Evolutionary conservation across 2,329 filamentous ascomycete genomes (phyloP), one percentile per base, ranked within the genome.

Genomic region (Dactylellina haptotyla): DNA sequence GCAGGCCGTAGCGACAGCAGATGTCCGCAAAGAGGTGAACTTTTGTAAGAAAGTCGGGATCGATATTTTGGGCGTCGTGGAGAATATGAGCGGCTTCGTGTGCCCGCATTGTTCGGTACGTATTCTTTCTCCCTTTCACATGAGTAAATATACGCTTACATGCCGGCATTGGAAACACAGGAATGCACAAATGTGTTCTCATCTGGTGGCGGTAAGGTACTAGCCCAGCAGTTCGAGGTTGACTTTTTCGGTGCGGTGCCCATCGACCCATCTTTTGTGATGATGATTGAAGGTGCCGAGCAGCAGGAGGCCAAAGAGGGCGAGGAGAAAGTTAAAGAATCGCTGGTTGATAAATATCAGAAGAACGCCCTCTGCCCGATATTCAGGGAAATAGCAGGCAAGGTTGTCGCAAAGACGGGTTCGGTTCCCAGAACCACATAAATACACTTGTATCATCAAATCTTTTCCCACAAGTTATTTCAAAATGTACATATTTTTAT

Each of bases 41-140:
- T 97, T 97, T 80, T 97, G 93, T 82, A 84, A 84, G 57, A 97
- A 97, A 83, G 94, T 91, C 1, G 86, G 87, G 28, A 89, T 97
- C 53, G 84, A 85, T 1, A 88, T 96, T 34, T 84, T 98, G 9
- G 95, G 95, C 0, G 93, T 99, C 0, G 87, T 99, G 48, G 95
- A 99, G 83, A 99, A 99, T 80, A 98, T 99, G 95, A 90, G 89
- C 76, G 92, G 92, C 1, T 96, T 91, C 78, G 90, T 95, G n/a
- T 95, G 91, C 79, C 88, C 88, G 4, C 87, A 89, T 79, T 90
- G 88, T 81, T 87, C 86, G 54, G 71, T 75, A 59, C 34, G 69
- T 71, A 43, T 71, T 14, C 5, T 14, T 48, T 10, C 30, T 23
- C 18, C 14, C 25, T 25, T 81, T 81, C n/a, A n/a, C n/a, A n/a